Evolutionary conservation across 306 rosid genomes (phyloP).

Genomic region (Acmispon strigosus): DNA sequence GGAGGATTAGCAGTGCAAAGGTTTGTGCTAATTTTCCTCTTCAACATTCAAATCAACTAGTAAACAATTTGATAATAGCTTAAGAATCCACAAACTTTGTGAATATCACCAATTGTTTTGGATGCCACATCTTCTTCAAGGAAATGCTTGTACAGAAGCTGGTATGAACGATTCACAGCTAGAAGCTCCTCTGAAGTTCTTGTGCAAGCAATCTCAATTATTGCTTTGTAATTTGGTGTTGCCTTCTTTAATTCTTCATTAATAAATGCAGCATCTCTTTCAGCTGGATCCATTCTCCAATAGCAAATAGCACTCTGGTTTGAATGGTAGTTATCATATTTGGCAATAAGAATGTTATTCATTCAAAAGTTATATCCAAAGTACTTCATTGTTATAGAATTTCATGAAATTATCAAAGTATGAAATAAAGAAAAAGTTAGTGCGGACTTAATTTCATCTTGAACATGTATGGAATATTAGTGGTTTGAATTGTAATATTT

Average conservation of each 20-base stretch:
- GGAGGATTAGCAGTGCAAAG: background rate
- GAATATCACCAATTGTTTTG: conserved; percentile 25
- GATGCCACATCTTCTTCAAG: conserved; percentile 56
- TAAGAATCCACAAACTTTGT: conserved; percentile 27
- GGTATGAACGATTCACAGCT: conserved; percentile 39
- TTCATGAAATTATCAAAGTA: too few relatives aligned
- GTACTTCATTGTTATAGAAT: background rate
- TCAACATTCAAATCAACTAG: background rate
- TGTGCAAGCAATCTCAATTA: conserved; percentile 42
- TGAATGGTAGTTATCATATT: background rate
- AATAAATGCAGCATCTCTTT: conserved; percentile 38
- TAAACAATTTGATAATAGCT: background rate
- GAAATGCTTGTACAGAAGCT: conserved; percentile 32
- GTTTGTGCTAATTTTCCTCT: background rate
- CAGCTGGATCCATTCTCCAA: conserved; percentile 56
- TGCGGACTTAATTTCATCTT: background rate
- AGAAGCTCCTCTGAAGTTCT: conserved; percentile 38
- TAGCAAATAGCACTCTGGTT: conserved; percentile 35
- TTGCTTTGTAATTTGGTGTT: conserved; percentile 25
- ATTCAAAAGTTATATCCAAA: background rate
- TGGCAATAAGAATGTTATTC: background rate
- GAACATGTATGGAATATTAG: background rate
- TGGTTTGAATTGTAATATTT: background rate
- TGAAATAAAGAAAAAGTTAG: too few relatives aligned
- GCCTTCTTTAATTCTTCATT: conserved; percentile 25